Evolutionary conservation across 306 rosid genomes (phyloP).

Genomic region (Casuarina glauca): DNA sequence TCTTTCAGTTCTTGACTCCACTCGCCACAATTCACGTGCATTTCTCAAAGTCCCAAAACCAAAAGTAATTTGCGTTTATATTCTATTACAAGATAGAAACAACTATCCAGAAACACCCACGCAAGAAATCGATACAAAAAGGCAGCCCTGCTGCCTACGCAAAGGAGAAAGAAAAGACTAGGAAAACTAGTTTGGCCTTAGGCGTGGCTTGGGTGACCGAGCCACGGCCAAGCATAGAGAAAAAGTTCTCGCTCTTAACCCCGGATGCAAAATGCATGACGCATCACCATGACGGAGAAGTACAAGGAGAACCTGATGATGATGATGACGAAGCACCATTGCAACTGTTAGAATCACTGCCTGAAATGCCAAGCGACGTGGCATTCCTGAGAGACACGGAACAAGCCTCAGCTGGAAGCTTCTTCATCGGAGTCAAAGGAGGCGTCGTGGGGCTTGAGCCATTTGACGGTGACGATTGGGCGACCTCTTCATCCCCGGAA

Average conservation of each 20-base stretch:
- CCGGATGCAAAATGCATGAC: constrained; percentile 4
- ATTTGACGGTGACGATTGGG: constrained; percentile 20
- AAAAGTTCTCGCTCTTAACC: constrained; percentile 20
- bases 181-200: constrained; percentile 21
- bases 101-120: constrained; percentile 22
- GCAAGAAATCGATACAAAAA: constrained; percentile 30
- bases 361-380: constrained; percentile 60
- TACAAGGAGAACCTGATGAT: constrained; percentile 71
- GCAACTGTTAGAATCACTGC: constrained; percentile 65
- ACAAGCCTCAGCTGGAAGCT: constrained; percentile 69
- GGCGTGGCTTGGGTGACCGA: constrained; percentile 49
- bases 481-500: constrained; percentile 42
- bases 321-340: constrained; percentile 65
- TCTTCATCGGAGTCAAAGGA: constrained; percentile 81
- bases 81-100: constrained; percentile 19
- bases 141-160: constrained; percentile 28
- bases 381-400: constrained; percentile 72
- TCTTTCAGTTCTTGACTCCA: background rate
- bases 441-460: constrained; percentile 52
- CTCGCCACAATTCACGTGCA: constrained; percentile 47
- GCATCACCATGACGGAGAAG: constrained; percentile 91
- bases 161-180: constrained; percentile 8
- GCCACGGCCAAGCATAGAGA: constrained; percentile 51
- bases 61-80: constrained; percentile 18
- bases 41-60: constrained; percentile 34